A percentile compares a stretch with the other conserved stretches of the same genome.
phyloP scores from a whole-genome alignment of 1,284 basidiomycete species.

The Microbotryomycetes sp. region DNA sequence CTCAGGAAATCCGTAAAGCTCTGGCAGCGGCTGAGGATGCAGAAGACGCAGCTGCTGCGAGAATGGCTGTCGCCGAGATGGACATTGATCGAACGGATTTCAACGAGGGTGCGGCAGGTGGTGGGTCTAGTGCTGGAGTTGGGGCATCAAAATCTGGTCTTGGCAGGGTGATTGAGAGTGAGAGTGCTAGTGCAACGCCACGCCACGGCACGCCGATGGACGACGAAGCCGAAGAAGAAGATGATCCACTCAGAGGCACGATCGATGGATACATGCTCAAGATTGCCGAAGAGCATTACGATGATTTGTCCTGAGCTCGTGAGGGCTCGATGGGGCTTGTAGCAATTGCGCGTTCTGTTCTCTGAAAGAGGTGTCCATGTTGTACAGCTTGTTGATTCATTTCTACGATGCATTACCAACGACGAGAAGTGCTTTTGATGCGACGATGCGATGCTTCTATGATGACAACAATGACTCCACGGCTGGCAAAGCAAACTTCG shows the following conservation, averaged over 20 bases:
- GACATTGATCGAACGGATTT: constrained; percentile 35
- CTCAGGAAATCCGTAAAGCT: constrained; percentile 54
- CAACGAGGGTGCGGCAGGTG: constrained; percentile 17
- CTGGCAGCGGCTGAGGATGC: constrained; percentile 76
- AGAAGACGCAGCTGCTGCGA: constrained; percentile 43
- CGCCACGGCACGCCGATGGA: constrained; percentile 34
- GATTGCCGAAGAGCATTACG: constrained; percentile 65
- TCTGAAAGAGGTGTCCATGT: no score
- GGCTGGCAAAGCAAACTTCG: background rate
- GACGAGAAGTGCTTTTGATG: no score
- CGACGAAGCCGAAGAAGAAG: constrained; percentile 54
- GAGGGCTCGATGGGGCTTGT: no score
- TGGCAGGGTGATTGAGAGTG: constrained; percentile 43
- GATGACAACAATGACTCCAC: background rate
- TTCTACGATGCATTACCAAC: no score
- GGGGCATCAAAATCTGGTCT: constrained; percentile 1
- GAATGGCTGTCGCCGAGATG: constrained; percentile 37
- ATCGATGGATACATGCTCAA: constrained; percentile 82
- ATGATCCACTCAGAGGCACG: constrained; percentile 57
- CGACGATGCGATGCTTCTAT: background rate
- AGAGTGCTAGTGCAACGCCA: constrained; percentile 31
- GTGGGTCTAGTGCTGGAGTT: constrained; percentile 2
- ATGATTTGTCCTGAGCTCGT: constrained; percentile 38
- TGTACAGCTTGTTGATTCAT: no score
- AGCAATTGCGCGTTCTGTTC: no score